Base-by-base conservation (phyloP, 768 basidiomycete species). In the Macrolepiota dolichaula region DNA sequence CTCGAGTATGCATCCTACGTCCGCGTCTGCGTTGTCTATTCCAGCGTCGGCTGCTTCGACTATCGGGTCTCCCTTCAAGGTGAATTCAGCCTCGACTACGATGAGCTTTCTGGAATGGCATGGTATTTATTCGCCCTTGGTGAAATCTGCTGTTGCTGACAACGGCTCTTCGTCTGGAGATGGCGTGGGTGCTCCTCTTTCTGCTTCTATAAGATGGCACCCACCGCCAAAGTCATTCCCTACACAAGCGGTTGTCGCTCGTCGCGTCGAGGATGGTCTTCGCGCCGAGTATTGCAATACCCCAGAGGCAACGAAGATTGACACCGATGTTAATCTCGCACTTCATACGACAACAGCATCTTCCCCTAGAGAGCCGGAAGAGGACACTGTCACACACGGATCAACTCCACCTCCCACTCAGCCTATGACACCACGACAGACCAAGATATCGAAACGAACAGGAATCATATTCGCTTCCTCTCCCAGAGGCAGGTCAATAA, bases 41-140 rank as follows among this genome's bases (percentile, higher is more conserved):
- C 64, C 25, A 54, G 19, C 59, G 62, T 55, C 64, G 50, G 53
- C 52, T 51, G 50, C n/a, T 53, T 58, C 17, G 36, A 62, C 38
- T 17, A 42, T 55, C 3, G n/a, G 64, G 1, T 72, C 74, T 3
- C 69, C 72, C 29, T 58, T 72, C 47, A 64, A 62, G 24, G 65
- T 72, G 38, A 66, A 72, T 59, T 73, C 74, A 4, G 70, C 72
- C 4, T 74, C 73, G 0, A 70, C 74, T 10, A 76, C 73, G 10
- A 62, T 74, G 56, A 74, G 72, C 64, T 74, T 76, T 56, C 65
- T 76, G 42, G 73, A 74, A 53, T 75, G 72, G 69, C 71, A 74
- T 63, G 74, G 74, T 2, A 74, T 74, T n/a, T 73, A 71, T 54
- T 70, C 74, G 7, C 74, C 73, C 3, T 5, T 42, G 24, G 54